Percentiles rank a stretch among this genome's conserved stretches.
Evolutionary conservation across 768 basidiomycete species (phyloP).

Genomic region (Phaeotremella skinneri): DNA sequence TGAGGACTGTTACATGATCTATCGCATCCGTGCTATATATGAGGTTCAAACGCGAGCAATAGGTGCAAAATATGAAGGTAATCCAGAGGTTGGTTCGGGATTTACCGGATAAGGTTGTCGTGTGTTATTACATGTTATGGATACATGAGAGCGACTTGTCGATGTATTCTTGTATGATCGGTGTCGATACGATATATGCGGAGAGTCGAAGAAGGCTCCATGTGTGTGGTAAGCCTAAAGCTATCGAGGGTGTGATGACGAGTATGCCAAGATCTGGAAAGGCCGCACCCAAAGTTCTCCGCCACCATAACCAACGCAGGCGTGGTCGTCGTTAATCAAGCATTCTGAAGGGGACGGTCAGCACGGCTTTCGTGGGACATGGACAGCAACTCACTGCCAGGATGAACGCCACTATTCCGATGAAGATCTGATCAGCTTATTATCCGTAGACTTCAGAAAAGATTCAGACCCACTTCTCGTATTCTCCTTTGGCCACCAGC

Average conservation of each 20-base stretch:
- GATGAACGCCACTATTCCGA: conserved; percentile 40
- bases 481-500: conserved; percentile 44
- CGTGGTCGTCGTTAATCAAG: conserved; percentile 47
- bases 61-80: too few species aligned
- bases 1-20: too few species aligned
- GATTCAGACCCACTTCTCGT: conserved; percentile 36
- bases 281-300: conserved; percentile 50
- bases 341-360: conserved; percentile 28
- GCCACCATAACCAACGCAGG: conserved; percentile 49
- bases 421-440: conserved; percentile 5
- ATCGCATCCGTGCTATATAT: too few species aligned
- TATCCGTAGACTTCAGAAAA: too few species aligned
- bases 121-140: too few species aligned
- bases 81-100: too few species aligned
- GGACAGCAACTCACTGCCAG: conserved; percentile 32
- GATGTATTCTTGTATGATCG: too few species aligned
- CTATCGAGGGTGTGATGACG: conserved; percentile 6
- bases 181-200: background rate
- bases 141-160: too few species aligned
- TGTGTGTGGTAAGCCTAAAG: background rate
- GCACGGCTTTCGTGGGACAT: background rate
- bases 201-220: background rate
- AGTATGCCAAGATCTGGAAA: conserved; percentile 44
- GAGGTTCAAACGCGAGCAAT: too few species aligned
- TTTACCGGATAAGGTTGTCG: too few species aligned